phyloP scores from a whole-genome alignment of 129 eudicot species.

The Tanacetum coccineum region DNA sequence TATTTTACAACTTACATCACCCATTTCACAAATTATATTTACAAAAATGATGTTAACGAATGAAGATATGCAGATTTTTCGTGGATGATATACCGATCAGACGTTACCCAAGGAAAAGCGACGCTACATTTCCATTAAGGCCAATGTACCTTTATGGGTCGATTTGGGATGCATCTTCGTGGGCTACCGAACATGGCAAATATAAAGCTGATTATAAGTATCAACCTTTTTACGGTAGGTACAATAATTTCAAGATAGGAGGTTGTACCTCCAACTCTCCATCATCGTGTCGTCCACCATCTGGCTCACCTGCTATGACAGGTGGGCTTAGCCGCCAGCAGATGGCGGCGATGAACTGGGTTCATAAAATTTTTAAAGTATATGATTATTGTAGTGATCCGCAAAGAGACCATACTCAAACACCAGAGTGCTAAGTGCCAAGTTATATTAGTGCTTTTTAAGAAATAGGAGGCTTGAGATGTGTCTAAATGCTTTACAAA shows the following conservation, averaged over 20 bases:
- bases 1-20: too few relatives aligned
- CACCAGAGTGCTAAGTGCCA: slow-evolving; percentile 85
- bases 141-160: slow-evolving; percentile 82
- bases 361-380: slow-evolving; percentile 48
- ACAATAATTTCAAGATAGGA: slow-evolving; percentile 59
- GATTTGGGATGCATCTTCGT: slow-evolving; percentile 92
- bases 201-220: slow-evolving; percentile 70
- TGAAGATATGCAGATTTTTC: slow-evolving; percentile 57
- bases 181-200: slow-evolving; percentile 90
- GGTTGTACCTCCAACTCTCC: slow-evolving; percentile 46
- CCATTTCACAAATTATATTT: too few relatives aligned
- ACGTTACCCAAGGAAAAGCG: slow-evolving; percentile 66
- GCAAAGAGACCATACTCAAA: slow-evolving; percentile 59
- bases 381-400: slow-evolving; percentile 80
- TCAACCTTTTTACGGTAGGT: slow-evolving; percentile 67
- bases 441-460: not conserved
- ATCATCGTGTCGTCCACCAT: slow-evolving; percentile 45
- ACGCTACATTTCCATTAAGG: slow-evolving; percentile 63
- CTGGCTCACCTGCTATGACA: slow-evolving; percentile 45
- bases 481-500: not conserved
- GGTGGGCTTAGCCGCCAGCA: slow-evolving; percentile 72
- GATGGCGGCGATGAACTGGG: slow-evolving; percentile 51
- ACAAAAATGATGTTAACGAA: too few relatives aligned
- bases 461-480: slow-evolving; percentile 24
- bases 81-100: slow-evolving; percentile 92